These are phyloP conservation scores for Pyrenophora tritici-repentis DNA, from an alignment of 2,329 filamentous ascomycete genomes.

Conservation along the genomic window DNA sequence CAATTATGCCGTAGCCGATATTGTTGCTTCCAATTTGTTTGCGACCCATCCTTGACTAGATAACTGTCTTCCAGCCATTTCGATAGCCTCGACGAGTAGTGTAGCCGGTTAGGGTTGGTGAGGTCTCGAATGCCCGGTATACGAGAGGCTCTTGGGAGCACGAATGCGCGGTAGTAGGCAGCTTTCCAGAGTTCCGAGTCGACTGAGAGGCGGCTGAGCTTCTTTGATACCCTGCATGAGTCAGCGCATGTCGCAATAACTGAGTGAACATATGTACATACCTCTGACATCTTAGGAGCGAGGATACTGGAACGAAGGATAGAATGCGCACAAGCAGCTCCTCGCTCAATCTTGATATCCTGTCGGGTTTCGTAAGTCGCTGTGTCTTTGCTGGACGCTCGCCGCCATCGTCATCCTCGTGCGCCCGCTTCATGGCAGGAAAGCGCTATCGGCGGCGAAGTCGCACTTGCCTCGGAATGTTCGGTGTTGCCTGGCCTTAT, in stretches of 20 bases:
- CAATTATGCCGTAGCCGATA: constrained; percentile 92
- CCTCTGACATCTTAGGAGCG: constrained; percentile 69
- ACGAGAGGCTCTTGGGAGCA: constrained; percentile 76
- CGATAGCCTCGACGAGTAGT: constrained; percentile 61
- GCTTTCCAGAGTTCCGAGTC: constrained; percentile 92
- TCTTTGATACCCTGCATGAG: constrained; percentile 67
- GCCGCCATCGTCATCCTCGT: constrained; percentile 34
- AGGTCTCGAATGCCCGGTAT: constrained; percentile 68
- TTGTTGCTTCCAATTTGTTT: constrained; percentile 82
- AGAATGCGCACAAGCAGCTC: constrained; percentile 87
- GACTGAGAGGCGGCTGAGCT: constrained; percentile 71
- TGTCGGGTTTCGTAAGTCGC: constrained; percentile 57
- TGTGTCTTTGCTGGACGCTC: constrained; percentile 53
- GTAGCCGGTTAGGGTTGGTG: constrained; percentile 45
- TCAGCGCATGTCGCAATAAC: constrained; percentile 5
- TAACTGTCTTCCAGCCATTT: constrained; percentile 67
- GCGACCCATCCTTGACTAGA: constrained; percentile 55
- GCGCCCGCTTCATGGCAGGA: constrained; percentile 45
- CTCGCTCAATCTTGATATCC: constrained; percentile 76
- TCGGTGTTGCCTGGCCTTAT: constrained; percentile 9
- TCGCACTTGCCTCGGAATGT: constrained; percentile 9
- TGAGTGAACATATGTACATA: constrained; percentile 36
- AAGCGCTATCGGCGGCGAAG: constrained; percentile 14
- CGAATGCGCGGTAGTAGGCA: constrained; percentile 85
- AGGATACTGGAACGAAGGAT: constrained; percentile 71